Conservation (phyloP, 2,329 filamentous ascomycete genomes). For the Colletotrichum falcatum region DNA sequence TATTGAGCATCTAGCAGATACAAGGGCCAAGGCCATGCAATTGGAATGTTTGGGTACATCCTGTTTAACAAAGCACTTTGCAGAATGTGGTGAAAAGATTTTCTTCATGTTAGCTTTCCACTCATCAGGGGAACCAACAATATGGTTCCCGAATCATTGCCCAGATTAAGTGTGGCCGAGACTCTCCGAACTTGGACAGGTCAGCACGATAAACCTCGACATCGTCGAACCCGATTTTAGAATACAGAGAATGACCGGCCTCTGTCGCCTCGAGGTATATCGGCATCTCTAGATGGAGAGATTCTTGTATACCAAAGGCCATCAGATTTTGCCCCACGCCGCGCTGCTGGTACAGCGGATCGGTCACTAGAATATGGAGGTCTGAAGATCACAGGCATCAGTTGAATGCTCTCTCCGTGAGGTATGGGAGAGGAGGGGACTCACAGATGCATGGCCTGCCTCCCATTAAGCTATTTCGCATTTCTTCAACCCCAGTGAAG, state of each 20-base stretch:
- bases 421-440: constrained; percentile 26
- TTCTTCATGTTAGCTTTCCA: neutral
- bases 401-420: neutral
- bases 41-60: neutral
- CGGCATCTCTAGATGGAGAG: constrained; percentile 51
- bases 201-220: constrained; percentile 41
- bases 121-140: constrained; percentile 5
- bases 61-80: neutral
- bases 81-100: no score
- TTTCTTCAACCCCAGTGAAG: constrained; percentile 47
- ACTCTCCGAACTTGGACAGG: constrained; percentile 12
- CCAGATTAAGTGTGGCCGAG: constrained; percentile 9
- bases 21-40: neutral
- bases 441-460: constrained; percentile 51
- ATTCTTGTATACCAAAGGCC: constrained; percentile 50
- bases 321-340: constrained; percentile 52
- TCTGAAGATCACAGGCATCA: constrained; percentile 43
- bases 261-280: constrained; percentile 52
- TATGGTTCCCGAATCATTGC: constrained; percentile 26
- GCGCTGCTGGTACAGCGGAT: constrained; percentile 51
- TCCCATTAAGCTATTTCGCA: constrained; percentile 47
- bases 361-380: constrained; percentile 53
- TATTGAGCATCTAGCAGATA: neutral
- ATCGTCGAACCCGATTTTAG: constrained; percentile 50
- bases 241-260: constrained; percentile 49